Percentiles rank a stretch among this genome's conserved stretches.
Conservation (phyloP, 768 basidiomycete species). For the Collybia mongolica region DNA sequence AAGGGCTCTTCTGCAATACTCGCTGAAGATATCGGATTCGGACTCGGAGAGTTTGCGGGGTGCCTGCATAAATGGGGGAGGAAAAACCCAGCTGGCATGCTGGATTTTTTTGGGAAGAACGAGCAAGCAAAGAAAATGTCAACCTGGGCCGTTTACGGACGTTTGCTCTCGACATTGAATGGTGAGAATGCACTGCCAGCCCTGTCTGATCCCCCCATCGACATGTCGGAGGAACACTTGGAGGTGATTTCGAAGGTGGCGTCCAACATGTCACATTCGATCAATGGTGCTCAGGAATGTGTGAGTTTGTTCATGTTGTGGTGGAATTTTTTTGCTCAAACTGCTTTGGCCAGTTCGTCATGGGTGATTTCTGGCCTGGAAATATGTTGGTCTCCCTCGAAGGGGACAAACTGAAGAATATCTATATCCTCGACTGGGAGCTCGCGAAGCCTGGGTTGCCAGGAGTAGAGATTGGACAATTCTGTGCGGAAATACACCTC, state of each 20-base stretch:
- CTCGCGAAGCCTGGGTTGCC: conserved; percentile 51
- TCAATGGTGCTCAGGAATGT: conserved; percentile 25
- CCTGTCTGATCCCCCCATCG: conserved; percentile 35
- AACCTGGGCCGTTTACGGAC: conserved; percentile 39
- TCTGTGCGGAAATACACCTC: conserved; percentile 57
- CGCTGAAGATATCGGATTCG: conserved; percentile 41
- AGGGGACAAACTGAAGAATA: conserved; percentile 32
- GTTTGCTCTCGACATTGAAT: conserved; percentile 32
- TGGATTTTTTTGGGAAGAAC: conserved; percentile 34
- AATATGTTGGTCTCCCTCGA: conserved; percentile 50
- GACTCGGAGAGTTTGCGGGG: conserved; percentile 54
- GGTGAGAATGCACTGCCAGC: conserved; percentile 20
- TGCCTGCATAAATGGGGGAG: conserved; percentile 48
- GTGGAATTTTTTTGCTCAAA: not conserved
- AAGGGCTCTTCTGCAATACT: conserved; percentile 18
- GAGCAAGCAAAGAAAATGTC: conserved; percentile 34
- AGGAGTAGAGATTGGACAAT: conserved; percentile 62
- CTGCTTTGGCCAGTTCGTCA: conserved; percentile 36
- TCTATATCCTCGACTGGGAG: conserved; percentile 68
- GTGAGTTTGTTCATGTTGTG: conserved; percentile 3
- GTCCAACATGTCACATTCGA: conserved; percentile 23
- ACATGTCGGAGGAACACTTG: conserved; percentile 30
- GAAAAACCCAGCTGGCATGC: conserved; percentile 18
- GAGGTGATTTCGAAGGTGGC: conserved; percentile 28
- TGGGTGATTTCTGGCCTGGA: conserved; percentile 77